These are phyloP conservation scores for Cutaneotrichosporon dermatis DNA, from an alignment of 1,284 basidiomycete genomes.

Conservation along the genomic window DNA sequence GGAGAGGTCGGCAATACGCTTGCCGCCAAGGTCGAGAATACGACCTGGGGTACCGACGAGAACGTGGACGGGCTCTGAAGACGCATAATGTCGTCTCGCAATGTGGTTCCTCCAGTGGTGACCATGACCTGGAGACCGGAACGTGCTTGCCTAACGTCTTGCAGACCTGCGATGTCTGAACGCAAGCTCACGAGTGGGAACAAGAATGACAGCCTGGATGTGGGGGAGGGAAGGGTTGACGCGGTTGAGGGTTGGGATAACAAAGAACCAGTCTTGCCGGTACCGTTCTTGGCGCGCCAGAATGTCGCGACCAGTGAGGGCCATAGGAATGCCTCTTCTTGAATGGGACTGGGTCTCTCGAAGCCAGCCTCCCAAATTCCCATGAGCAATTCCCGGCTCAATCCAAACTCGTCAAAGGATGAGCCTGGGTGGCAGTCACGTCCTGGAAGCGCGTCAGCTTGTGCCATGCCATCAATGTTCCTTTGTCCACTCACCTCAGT, in stretches of 20 bases:
- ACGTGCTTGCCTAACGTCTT: constrained; percentile 96
- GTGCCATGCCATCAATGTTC: neutral
- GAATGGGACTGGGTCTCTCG: constrained; percentile 93
- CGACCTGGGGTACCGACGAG: constrained; percentile 96
- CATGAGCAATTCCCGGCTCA: constrained; percentile 77
- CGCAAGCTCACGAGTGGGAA: constrained; percentile 91
- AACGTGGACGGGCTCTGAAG: constrained; percentile 88
- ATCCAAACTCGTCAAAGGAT: constrained; percentile 83
- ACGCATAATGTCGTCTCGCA: constrained; percentile 96
- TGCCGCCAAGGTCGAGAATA: constrained; percentile 90
- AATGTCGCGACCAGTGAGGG: constrained; percentile 80
- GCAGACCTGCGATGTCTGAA: constrained; percentile 96
- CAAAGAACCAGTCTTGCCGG: constrained; percentile 79
- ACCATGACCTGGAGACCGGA: constrained; percentile 92
- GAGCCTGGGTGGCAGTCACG: constrained; percentile 81
- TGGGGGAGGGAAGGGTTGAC: constrained; percentile 79
- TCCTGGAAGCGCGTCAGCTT: constrained; percentile 52
- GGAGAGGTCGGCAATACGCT: constrained; percentile 88
- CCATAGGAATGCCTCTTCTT: constrained; percentile 95
- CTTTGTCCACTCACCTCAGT: constrained; percentile 59
- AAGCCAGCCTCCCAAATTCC: constrained; percentile 96
- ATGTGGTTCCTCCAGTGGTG: constrained; percentile 94
- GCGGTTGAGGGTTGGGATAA: constrained; percentile 93
- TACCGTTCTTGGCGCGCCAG: constrained; percentile 60
- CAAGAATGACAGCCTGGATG: constrained; percentile 91